Conservation (phyloP, 805 yeast genomes). For the Cyberlindnera mrakii region DNA sequence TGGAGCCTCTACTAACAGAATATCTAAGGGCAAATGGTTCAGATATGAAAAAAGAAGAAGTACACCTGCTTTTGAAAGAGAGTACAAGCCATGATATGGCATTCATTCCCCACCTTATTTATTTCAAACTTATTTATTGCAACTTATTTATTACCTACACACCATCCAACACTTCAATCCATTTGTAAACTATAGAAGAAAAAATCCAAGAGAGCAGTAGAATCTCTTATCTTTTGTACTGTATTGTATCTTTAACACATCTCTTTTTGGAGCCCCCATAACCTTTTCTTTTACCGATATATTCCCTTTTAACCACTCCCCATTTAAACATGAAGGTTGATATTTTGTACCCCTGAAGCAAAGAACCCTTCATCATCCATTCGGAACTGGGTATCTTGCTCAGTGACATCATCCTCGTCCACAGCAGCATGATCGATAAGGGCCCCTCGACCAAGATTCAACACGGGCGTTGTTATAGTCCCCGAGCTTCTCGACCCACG, state of each 20-base stretch:
- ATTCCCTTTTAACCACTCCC: neutral
- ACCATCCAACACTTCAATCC: neutral
- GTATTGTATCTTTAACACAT: neutral
- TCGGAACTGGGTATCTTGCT: slow-evolving; percentile 30
- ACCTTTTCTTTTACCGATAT: neutral
- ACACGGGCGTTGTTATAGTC: slow-evolving; percentile 11
- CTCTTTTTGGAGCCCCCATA: neutral
- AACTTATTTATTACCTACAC: neutral
- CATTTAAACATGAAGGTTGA: slow-evolving; percentile 1
- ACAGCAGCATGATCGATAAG: neutral
- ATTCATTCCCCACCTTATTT: neutral
- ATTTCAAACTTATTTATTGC: no score
- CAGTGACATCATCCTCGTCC: slow-evolving; percentile 13
- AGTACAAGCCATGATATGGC: slow-evolving; percentile 12
- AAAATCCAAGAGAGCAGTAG: neutral
- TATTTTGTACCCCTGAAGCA: neutral
- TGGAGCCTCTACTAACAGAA: neutral
- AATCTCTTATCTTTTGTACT: neutral
- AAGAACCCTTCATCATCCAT: slow-evolving; percentile 26
- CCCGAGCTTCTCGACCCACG: slow-evolving; percentile 50
- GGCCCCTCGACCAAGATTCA: neutral
- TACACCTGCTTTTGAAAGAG: slow-evolving; percentile 19
- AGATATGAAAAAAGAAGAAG: slow-evolving; percentile 20
- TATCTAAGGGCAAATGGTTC: slow-evolving; percentile 16
- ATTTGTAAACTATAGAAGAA: neutral